Evolutionary conservation across 2,329 filamentous ascomycete genomes (phyloP).

Genomic region (Hypoxylon sp.): DNA sequence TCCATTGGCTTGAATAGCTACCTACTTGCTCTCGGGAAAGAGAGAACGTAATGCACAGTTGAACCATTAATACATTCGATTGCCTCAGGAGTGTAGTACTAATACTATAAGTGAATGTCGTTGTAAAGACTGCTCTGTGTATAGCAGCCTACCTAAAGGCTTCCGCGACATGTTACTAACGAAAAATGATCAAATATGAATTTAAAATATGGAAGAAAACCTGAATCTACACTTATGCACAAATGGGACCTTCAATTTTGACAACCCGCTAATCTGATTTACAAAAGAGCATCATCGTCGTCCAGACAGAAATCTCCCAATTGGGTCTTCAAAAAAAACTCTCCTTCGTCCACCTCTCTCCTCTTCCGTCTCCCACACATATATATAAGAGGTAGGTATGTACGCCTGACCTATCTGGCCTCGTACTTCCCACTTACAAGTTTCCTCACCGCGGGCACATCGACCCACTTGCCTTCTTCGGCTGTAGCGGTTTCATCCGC

Average conservation of each 20-base stretch:
- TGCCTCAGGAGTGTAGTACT: background rate
- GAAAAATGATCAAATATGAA: constrained; percentile 20
- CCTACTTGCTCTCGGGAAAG: background rate
- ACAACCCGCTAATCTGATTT: constrained; percentile 43
- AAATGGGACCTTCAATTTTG: constrained; percentile 45
- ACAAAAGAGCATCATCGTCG: constrained; percentile 47
- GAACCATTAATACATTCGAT: background rate
- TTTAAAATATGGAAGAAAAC: constrained; percentile 7
- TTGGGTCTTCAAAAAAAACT: constrained; percentile 19
- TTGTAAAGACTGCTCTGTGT: background rate
- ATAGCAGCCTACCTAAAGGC: background rate
- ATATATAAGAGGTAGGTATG: background rate
- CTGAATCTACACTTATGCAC: constrained; percentile 37
- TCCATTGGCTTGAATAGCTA: background rate
- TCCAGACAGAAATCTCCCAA: constrained; percentile 36
- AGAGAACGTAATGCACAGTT: constrained; percentile 1
- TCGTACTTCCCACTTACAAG: constrained; percentile 84
- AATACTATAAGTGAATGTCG: background rate
- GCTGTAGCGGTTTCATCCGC: constrained; percentile 68
- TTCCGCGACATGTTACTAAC: background rate
- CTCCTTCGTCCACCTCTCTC: constrained; percentile 12
- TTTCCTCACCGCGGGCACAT: constrained; percentile 76
- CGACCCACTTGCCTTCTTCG: constrained; percentile 69
- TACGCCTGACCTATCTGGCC: constrained; percentile 57
- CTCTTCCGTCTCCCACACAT: constrained; percentile 23